Evolutionary conservation across 345 rosid genomes (phyloP), one percentile per base, ranked within the genome.

Genomic region (Microthlaspi erraticum): DNA sequence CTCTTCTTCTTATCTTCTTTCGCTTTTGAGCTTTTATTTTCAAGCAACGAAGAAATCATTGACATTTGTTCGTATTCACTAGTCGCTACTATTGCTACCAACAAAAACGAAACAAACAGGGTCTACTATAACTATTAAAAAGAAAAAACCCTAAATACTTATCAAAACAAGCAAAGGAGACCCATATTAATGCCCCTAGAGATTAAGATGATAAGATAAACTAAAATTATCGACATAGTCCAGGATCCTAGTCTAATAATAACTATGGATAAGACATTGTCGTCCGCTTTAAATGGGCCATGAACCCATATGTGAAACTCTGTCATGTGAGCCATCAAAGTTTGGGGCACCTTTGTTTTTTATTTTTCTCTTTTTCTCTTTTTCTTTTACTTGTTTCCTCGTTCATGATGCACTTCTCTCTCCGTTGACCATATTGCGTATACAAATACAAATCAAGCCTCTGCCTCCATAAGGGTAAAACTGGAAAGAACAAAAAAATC

Each of bases 281-380:
- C 77, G 38, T 73, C 72, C 18, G 54, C 77, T 74, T 73, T 66
- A 65, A 58, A 58, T 74, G 72, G 72, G 54, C 66, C 77, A 74
- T 50, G 54, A 66, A 59, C 66, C 67, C 72, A 66, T 58, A 57
- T 36, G 41, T 23, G 60, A 58, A 66, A 39, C 39, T 70, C 42
- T 14, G 58, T 48, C 67, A 66, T 66, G 77, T 73, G 67, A 58
- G 72, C 77, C 61, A 65, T 66, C 77, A 55, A 58, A 66, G 31
- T 37, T 66, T 17, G 60, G 77, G 72, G 34, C 38, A 74, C 54
- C 44, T 74, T 66, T 66, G n/a, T n/a, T n/a, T n/a, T n/a, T n/a
- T n/a, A n/a, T n/a, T 51, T 73, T 65, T 31, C 0, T 46, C 10
- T 16, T 59, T 42, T 51, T 73, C 57, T 18, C 0, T 46, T 10